A percentile compares a stretch with the other conserved stretches of the same genome.
These are phyloP conservation scores for Stephanodiscus minutulus DNA, from an alignment of 108 stramenopile genomes.

Conservation along the genomic window DNA sequence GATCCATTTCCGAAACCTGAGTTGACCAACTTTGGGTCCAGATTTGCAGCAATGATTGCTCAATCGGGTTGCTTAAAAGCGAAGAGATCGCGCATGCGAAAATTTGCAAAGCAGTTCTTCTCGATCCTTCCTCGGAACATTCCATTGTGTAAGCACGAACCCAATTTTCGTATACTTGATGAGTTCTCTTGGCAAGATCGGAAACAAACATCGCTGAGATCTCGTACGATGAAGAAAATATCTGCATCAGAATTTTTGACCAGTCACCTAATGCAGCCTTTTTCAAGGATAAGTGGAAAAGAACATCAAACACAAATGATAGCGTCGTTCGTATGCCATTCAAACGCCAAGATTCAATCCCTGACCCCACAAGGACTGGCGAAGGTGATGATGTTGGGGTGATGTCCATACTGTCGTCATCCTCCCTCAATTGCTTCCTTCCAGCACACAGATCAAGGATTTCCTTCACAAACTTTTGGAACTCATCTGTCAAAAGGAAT, in stretches of 20 bases:
- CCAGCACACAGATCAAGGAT: constrained; percentile 65
- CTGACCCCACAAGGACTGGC: constrained; percentile 12
- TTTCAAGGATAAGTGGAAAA: constrained; percentile 70
- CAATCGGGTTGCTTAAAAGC: constrained; percentile 48
- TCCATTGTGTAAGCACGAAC: constrained; percentile 75
- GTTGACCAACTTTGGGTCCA: constrained; percentile 70
- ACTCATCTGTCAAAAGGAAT: constrained; percentile 90
- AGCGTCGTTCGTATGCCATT: constrained; percentile 60
- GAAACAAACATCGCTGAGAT: constrained; percentile 54
- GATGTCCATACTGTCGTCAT: constrained; percentile 53
- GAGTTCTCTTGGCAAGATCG: constrained; percentile 67
- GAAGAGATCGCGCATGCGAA: constrained; percentile 60
- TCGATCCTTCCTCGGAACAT: constrained; percentile 68
- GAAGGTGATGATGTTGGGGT: constrained; percentile 35
- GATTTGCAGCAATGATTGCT: constrained; percentile 52
- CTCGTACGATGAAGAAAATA: constrained; percentile 48
- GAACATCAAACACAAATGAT: constrained; percentile 75
- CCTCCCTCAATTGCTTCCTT: constrained; percentile 4
- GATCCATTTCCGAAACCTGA: constrained; percentile 34
- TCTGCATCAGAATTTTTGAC: constrained; percentile 58
- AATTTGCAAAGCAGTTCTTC: constrained; percentile 66
- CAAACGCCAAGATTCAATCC: constrained; percentile 52
- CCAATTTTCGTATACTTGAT: constrained; percentile 72
- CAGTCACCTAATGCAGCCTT: constrained; percentile 55
- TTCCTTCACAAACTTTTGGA: constrained; percentile 83